Base-by-base conservation (phyloP, 768 basidiomycete genomes). In the Pleurotus platypus region DNA sequence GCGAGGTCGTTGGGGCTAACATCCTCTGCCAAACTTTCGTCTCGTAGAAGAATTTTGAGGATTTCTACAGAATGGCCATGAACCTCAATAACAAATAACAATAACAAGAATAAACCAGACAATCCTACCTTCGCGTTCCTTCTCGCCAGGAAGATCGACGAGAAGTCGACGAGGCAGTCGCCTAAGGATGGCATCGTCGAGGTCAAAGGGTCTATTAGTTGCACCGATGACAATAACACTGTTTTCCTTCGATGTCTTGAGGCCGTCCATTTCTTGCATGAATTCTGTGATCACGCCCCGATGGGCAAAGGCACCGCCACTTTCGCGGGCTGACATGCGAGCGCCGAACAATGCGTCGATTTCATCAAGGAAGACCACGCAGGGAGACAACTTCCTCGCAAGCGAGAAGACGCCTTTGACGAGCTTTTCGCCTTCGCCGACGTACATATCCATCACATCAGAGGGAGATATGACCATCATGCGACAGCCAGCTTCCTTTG, bases 371-470 rank as follows among this genome's bases (percentile, higher is more conserved):
- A 98, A 98, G 37, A 98, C 81, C 47, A 98, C 92, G 62, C 94
- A 96, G 2, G 94, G 95, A 0, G 93, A 89, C 5, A 97, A 70
- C 43, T 83, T 80, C 37, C 94, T 82, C 3, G 94, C 94, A 13
- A 98, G 80, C 35, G 86, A 83, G 71, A 98, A 98, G 15, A 94
- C 88, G 0, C 90, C 90, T 57, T 85, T 85, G 37, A 97, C 94
- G 15, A 93, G 84, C 66, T 94, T 93, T 66, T 94, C 91, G 45
- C 89, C 91, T 74, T 94, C 91, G 16, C 91, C 90, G 39, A 92
- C 89, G 69, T 92, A 92, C 92, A 95, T 95, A 68, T 97, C 94
- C 86, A 95, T 93, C 46, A 98, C 90, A 66, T 98, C 94, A 8
- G 93, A 92, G 5, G 94, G 92, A 45, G 90, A 88, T 48, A 98